Evolutionary conservation across 129 eudicot genomes (phyloP).

Genomic region (Lonicera japonica): DNA sequence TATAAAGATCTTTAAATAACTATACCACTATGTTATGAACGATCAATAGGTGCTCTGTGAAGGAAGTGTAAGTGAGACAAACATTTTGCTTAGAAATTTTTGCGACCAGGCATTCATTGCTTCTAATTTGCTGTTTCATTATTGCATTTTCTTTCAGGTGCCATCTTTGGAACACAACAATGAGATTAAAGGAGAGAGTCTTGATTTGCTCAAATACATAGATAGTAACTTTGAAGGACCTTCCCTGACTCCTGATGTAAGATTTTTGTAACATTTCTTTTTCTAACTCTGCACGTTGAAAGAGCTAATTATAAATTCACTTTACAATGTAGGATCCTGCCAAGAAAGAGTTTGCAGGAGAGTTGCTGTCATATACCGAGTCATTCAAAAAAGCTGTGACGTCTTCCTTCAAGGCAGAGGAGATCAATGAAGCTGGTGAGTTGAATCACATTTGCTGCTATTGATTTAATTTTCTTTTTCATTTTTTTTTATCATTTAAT

Average conservation of each 20-base stretch:
- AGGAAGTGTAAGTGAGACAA: neutral
- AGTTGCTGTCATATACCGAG: constrained; percentile 37
- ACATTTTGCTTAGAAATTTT: neutral
- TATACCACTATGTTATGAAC: neutral
- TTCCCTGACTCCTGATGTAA: constrained; percentile 52
- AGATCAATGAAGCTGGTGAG: constrained; percentile 50
- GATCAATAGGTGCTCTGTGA: neutral
- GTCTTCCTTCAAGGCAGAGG: constrained; percentile 47
- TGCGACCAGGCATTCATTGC: neutral
- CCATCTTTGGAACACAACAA: constrained; percentile 82
- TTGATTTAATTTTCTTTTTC: neutral
- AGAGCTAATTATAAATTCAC: neutral
- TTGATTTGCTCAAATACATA: constrained; percentile 69
- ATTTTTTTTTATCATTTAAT: too few relatives aligned
- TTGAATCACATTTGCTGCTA: neutral
- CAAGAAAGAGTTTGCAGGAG: constrained; percentile 60
- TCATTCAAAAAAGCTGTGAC: constrained; percentile 46
- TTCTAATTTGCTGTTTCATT: neutral
- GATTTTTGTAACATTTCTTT: too few relatives aligned
- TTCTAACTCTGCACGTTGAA: neutral
- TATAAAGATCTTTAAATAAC: neutral
- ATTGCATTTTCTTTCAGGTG: constrained; percentile 27
- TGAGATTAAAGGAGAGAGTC: constrained; percentile 83
- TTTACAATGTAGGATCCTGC: constrained; percentile 32
- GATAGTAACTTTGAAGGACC: constrained; percentile 81